Evolutionary conservation across 1,284 basidiomycete species (phyloP), one percentile per base, ranked within the genome.

Genomic region (Trichosporon sp.): DNA sequence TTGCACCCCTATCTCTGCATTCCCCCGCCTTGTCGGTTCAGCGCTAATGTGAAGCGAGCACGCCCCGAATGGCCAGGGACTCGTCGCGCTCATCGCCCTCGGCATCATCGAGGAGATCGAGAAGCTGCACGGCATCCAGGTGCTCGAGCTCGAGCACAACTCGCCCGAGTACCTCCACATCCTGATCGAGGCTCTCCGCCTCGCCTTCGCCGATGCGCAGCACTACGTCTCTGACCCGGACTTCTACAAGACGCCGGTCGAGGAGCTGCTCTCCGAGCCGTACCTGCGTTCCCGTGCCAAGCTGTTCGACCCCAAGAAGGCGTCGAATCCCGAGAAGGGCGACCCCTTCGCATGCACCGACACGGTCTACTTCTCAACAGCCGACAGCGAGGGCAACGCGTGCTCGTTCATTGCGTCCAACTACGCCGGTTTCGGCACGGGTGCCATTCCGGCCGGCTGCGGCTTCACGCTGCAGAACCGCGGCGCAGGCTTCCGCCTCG

Each of bases 401-500:
- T 95, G 92, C 79, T 94, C 64, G 19, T 68, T 89, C 77, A 98
- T 98, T 67, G 79, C 78, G 5, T 93, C 91, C 70, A 95, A 95
- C 77, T 95, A 92, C 77, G 86, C 87, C 65, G 89, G 83, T 0
- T 85, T 84, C 62, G 84, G 84, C 4, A 81, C 80, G 0, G 80
- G 78, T 85, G 93, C 93, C 25, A 84, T 98, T 36, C 95, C 95
- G 0, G 87, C 89, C 69, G 93, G 89, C 0, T 95, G 92, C 73
- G 95, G 95, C 0, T 98, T 99, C 76, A 97, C 94, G 0, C 84
- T 99, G 9, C 95, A 98, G 78, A 96, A 96, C 79, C 86, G 95
- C 64, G 95, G 95, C 2, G 84, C 87, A 6, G 89, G 90, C 13
- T 99, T 98, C 77, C 83, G 87, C 5, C 82, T 97, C 21, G 82